Evolutionary conservation across 768 basidiomycete genomes (phyloP), one percentile per base, ranked within the genome.

Genomic region (Boletus eberwhitei): DNA sequence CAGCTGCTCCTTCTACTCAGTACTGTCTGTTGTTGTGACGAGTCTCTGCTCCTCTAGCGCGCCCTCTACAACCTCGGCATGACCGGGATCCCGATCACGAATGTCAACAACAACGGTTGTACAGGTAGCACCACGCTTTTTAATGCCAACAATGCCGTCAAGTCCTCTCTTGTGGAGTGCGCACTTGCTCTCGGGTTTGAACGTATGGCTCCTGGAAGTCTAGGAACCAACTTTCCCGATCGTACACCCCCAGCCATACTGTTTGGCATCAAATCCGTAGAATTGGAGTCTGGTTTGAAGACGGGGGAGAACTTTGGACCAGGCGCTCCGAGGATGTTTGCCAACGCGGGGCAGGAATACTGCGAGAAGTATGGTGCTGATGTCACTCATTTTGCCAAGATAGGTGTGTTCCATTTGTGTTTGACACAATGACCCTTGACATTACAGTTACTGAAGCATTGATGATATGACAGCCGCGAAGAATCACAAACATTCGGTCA

Each of bases 81-180:
- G 68, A 93, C 90, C 1, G 78, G 83, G 34, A 92, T 93, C 53
- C 90, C 91, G 0, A 85, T 93, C 63, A 79, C 86, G 48, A 93
- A 93, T 61, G 88, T 93, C 40, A 92, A 90, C 75, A 93, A 93
- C 72, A 90, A 90, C 69, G 92, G 90, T 63, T 86, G 89, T 5
- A 90, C 90, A 0, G 90, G 90, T 5, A 87, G 86, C 47, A 79
- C 87, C 0, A 90, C 92, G 5, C 76, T 93, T 19, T 89, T 80
- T 68, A 80, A 87, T 42, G 88, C 87, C 7, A 87, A 87, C 59
- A 83, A 79, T 22, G 77, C 81, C 9, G 82, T 93, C 42, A 88
- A 85, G 66, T 79, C 79, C 38, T 87, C 86, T 14, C 77, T 85
- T 52, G 82, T 75, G 3, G 85, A 89, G 51, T 92, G 90, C 64